phyloP scores from a whole-genome alignment of 495 filamentous ascomycete genomes.

The Daldinia bambusicola region DNA sequence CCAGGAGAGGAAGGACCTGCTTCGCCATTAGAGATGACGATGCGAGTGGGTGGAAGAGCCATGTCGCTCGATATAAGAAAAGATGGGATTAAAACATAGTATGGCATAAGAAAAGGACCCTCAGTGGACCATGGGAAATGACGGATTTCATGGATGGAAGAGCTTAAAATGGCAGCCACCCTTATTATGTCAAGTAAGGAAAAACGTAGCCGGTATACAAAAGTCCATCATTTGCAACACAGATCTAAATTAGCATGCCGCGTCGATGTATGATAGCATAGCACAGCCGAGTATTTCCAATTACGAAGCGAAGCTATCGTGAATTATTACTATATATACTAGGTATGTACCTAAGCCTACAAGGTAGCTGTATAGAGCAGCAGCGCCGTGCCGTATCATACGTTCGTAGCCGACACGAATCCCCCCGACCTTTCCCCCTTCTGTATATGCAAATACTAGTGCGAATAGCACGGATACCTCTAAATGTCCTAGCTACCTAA shows the following conservation, averaged over 20 bases:
- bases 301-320: conserved; percentile 5
- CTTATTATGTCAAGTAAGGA: background rate
- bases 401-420: background rate
- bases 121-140: background rate
- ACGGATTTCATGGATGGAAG: background rate
- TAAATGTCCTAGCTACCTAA: background rate
- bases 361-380: background rate
- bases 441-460: background rate
- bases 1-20: conserved; percentile 49
- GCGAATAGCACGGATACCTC: background rate
- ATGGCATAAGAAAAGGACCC: background rate
- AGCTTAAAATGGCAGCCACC: background rate
- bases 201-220: background rate
- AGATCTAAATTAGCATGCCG: background rate
- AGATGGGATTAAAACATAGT: background rate
- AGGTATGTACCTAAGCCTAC: no score
- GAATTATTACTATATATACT: background rate
- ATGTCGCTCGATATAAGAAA: background rate
- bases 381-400: background rate
- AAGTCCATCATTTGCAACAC: background rate
- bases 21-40: conserved; percentile 21
- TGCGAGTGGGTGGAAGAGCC: background rate
- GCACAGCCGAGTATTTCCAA: background rate
- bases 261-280: background rate
- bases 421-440: background rate